Conservation (phyloP, 1,139 yeast genomes). For the Blastobotrys petasosporus region DNA sequence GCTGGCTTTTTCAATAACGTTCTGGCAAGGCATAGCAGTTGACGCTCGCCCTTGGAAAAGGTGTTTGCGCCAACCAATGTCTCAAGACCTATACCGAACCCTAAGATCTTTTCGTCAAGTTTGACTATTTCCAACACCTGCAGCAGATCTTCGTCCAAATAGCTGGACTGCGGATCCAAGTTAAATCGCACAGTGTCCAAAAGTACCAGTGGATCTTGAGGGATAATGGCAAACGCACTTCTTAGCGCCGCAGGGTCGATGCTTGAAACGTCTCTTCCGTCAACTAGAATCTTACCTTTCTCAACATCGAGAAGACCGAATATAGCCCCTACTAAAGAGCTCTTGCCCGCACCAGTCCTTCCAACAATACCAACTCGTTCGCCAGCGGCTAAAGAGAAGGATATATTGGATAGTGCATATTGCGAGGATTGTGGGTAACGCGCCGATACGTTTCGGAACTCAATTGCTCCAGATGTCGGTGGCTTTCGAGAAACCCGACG, state of each 20-base stretch:
- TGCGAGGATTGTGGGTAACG: conserved; percentile 56
- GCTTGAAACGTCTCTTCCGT: conserved; percentile 78
- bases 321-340: conserved; percentile 90
- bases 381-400: conserved; percentile 46
- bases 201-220: conserved; percentile 90
- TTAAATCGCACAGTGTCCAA: conserved; percentile 78
- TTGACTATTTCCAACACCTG: conserved; percentile 79
- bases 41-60: conserved; percentile 94
- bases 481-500: too few species aligned
- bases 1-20: conserved; percentile 81
- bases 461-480: conserved; percentile 61
- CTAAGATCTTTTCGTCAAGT: conserved; percentile 61
- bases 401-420: conserved; percentile 51
- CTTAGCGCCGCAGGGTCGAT: conserved; percentile 79
- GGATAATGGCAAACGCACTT: conserved; percentile 81
- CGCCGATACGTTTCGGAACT: conserved; percentile 68
- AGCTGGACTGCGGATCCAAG: conserved; percentile 62
- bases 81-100: conserved; percentile 27
- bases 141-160: conserved; percentile 63
- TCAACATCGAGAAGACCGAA: conserved; percentile 92
- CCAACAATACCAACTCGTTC: conserved; percentile 94
- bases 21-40: conserved; percentile 86
- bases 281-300: conserved; percentile 72
- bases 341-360: conserved; percentile 97
- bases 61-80: conserved; percentile 60